phyloP scores from a whole-genome alignment of 2,329 filamentous ascomycete species.

The Xylariaceae sp. region DNA sequence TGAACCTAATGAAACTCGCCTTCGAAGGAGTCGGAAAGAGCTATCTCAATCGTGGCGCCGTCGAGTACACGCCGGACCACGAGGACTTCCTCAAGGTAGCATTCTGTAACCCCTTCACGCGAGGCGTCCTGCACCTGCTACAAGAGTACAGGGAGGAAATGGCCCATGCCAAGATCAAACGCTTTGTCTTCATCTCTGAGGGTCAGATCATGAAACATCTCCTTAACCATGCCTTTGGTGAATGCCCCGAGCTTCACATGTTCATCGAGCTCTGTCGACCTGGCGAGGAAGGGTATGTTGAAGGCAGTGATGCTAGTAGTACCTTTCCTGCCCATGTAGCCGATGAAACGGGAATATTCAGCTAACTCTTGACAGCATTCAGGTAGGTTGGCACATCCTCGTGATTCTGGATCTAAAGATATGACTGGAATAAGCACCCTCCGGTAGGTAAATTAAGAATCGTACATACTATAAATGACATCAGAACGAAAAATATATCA shows the following conservation, averaged over 20 bases:
- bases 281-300: constrained; percentile 5
- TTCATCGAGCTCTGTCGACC: constrained; percentile 13
- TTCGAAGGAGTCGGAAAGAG: neutral
- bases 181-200: constrained; percentile 12
- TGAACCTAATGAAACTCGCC: neutral
- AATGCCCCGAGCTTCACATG: neutral
- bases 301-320: neutral
- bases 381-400: too few relatives aligned
- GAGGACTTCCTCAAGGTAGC: neutral
- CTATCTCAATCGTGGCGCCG: neutral
- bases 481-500: too few relatives aligned
- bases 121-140: constrained; percentile 8
- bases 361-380: neutral
- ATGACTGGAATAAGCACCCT: too few relatives aligned
- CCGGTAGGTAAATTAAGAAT: too few relatives aligned
- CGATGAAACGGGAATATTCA: neutral
- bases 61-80: constrained; percentile 3
- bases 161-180: constrained; percentile 11
- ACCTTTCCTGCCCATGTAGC: neutral
- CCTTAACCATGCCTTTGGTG: neutral
- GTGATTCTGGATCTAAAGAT: too few relatives aligned
- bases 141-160: constrained; percentile 1
- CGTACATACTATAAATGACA: too few relatives aligned
- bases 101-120: constrained; percentile 10
- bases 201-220: neutral